Percentiles rank a stretch among this genome's conserved stretches.
phyloP scores from a whole-genome alignment of 177 flowering plant species.

The Vitis hybrid region DNA sequence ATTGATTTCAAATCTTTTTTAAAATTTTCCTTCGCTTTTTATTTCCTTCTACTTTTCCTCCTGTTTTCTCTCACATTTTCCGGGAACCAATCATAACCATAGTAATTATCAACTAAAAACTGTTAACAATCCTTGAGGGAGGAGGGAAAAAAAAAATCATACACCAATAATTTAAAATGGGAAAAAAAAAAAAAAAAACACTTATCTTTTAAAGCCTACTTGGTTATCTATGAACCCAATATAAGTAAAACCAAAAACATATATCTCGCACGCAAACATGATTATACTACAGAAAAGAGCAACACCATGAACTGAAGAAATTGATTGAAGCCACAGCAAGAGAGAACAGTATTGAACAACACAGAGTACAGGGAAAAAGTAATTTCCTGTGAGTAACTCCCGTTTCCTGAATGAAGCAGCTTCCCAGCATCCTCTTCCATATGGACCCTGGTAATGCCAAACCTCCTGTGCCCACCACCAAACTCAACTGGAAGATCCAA shows the following conservation, averaged over 20 bases:
- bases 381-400: slow-evolving; percentile 62
- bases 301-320: too few species aligned
- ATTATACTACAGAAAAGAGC: too few species aligned
- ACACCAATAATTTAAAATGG: not conserved
- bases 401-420: slow-evolving; percentile 73
- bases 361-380: not conserved
- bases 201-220: too few species aligned
- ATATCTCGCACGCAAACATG: too few species aligned
- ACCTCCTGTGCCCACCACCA: slow-evolving; percentile 92
- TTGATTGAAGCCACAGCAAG: not conserved
- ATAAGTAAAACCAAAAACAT: too few species aligned
- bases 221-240: too few species aligned
- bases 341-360: not conserved
- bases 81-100: not conserved
- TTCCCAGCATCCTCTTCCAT: slow-evolving; percentile 99
- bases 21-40: too few species aligned
- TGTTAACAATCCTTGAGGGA: not conserved
- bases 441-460: slow-evolving; percentile 92
- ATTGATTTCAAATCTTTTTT: too few species aligned
- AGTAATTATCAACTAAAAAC: not conserved
- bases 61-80: too few species aligned
- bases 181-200: not conserved
- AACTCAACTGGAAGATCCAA: slow-evolving; percentile 88
- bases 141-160: not conserved
- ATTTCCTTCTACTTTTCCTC: too few species aligned